Percentiles rank a stretch among this genome's conserved stretches.
phyloP scores from a whole-genome alignment of 2,329 filamentous ascomycete genomes.

The Emergomyces pasteurianus region DNA sequence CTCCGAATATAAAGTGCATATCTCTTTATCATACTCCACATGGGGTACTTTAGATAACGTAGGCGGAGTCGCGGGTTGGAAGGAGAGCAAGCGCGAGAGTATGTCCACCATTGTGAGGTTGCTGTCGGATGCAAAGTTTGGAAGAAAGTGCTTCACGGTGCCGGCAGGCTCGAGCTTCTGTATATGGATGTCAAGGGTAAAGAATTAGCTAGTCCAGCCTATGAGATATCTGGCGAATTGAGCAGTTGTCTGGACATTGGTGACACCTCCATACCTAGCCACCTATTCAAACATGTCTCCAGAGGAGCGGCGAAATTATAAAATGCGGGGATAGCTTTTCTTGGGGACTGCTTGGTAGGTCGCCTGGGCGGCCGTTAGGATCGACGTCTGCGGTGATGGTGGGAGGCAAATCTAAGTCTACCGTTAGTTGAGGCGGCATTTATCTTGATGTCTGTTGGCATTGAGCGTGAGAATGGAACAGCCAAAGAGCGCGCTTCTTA shows the following conservation, averaged over 20 bases:
- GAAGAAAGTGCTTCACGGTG: background rate
- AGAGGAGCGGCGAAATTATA: background rate
- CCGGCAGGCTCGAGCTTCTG: background rate
- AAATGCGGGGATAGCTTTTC: background rate
- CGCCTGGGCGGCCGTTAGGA: background rate
- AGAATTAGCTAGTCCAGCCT: background rate
- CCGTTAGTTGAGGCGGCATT: background rate
- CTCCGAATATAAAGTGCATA: background rate
- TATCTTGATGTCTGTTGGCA: background rate
- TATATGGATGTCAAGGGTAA: background rate
- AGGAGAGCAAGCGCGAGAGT: background rate
- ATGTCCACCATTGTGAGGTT: background rate
- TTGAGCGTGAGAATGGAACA: background rate
- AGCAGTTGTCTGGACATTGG: background rate
- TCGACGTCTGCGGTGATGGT: background rate
- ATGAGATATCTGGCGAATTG: background rate
- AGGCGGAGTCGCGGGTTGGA: background rate
- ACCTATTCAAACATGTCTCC: background rate
- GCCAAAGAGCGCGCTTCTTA: background rate
- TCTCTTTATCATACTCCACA: constrained; percentile 1
- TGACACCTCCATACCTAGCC: background rate
- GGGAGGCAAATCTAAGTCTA: background rate
- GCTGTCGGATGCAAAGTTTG: too few relatives aligned
- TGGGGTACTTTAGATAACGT: background rate
- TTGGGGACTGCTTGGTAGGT: background rate